Evolutionary conservation across 2,329 filamentous ascomycete species (phyloP), one percentile per base, ranked within the genome.

Genomic region (Pseudogymnoascus sp.): DNA sequence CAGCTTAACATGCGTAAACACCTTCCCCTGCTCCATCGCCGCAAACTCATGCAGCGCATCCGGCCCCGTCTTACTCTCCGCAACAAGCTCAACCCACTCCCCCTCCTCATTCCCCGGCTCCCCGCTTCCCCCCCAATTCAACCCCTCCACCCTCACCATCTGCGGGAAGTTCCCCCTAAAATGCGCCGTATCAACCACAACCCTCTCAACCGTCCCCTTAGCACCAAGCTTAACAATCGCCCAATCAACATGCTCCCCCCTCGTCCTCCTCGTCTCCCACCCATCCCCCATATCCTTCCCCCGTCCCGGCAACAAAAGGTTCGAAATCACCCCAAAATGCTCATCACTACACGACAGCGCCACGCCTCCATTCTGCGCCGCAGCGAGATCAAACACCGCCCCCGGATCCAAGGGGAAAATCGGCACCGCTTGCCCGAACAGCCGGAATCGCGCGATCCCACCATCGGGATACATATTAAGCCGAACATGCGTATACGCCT

Each of bases 251-350:
- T 95, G 90, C 74, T 84, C 86, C 60, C 81, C 85, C 60, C 91
- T 79, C 37, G 89, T 91, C 62, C 90, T 82, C 68, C 88, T 85
- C 63, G 90, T 95, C 77, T 95, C 90, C 90, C 91, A 95, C 6
- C 90, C 91, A 73, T 93, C 90, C 60, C 90, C 89, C 90, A 95
- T 95, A 76, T 95, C 89, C 73, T 88, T 86, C 44, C 90, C 90
- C 25, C 90, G 82, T 2, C 89, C 89, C 0, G 90, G 90, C 3
- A 93, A 79, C n/a, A 93, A 81, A 36, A 93, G 78, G 75, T 93
- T 93, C 72, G 90, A 86, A 73, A 89, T 91, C 38, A 86, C 89
- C 65, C 90, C 89, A 70, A 93, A 96, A 75, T 95, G 90, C 77
- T 95, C 87, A 75, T 95, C 90, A 65, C 86, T 91, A 79, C 89